These are phyloP conservation scores for Fremontodendron californicum DNA, from an alignment of 345 rosid genomes.

Conservation along the genomic window DNA sequence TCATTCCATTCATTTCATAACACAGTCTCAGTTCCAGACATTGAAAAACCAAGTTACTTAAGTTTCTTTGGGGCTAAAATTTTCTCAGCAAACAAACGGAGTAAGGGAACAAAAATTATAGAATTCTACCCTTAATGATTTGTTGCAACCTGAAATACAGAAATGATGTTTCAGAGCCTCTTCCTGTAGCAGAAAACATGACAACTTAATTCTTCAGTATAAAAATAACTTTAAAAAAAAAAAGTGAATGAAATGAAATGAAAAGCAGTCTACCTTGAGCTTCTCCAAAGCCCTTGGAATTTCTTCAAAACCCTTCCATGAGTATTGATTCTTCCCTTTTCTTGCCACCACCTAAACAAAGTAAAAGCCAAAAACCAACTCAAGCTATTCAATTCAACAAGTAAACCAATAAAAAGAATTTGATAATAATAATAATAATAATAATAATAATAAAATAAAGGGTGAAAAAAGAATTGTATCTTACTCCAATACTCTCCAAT, in stretches of 20 bases:
- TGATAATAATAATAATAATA: too few species aligned
- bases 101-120: background rate
- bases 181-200: constrained; percentile 37
- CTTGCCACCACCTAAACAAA: constrained; percentile 61
- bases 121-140: constrained; percentile 39
- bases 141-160: constrained; percentile 31
- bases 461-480: constrained; percentile 3
- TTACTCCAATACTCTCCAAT: constrained; percentile 72
- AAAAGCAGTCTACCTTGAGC: constrained; percentile 41
- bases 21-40: background rate
- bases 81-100: background rate
- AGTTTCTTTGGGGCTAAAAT: background rate
- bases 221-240: background rate
- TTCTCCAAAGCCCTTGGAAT: constrained; percentile 55
- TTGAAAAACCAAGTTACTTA: background rate
- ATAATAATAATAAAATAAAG: too few species aligned
- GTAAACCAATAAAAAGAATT: background rate
- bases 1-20: too few species aligned
- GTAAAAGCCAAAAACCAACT: constrained; percentile 10
- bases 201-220: background rate
- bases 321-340: constrained; percentile 69
- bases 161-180: constrained; percentile 53
- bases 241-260: background rate
- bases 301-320: constrained; percentile 69
- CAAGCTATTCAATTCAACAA: constrained; percentile 12